Evolutionary conservation across 148 eudicot species (phyloP), one percentile per base, ranked within the genome.

Genomic region (Spergularia bocconei): DNA sequence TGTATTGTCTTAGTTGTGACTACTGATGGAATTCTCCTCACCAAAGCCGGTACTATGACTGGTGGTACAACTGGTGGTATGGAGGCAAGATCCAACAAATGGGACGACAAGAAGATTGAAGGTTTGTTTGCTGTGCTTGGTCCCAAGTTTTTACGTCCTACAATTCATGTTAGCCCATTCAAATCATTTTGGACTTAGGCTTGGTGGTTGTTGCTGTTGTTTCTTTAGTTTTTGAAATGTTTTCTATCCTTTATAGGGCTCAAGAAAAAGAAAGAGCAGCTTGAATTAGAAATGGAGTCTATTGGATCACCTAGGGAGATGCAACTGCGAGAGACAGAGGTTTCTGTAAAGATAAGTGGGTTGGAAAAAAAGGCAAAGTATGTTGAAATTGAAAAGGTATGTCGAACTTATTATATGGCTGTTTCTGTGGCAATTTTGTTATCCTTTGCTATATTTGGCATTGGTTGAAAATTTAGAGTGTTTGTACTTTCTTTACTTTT

Each of bases 1-100:
- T 33, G 17, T 63, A 23, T 23, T 71, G 58, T 78, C 73, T 72
- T 79, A 96, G 99, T 96, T 86, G 99, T 96, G 56, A 96, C 98
- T 65, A 84, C 77, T 81, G 96, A 92, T 88, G 99, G 99, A 74
- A 92, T 85, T 57, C 85, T 96, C 72, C 85, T 96, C 77, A 87
- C 99, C 8, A 96, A 96, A 83, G 75, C 99, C 78, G 99, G 99
- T 67, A 96, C 98, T 74, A 96, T 96, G 98, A 96, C 99, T 84
- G 99, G 99, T 78, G 99, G 99, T 57, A 92, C 97, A 33, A 92
- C 97, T 85, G 97, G 98, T 70, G 99, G 99, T 73, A 92, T 92
- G 88, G 99, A 96, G 85, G 99, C 99, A 72, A 90, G 93, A 73
- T 92, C 98, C 39, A 93, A 96, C 81, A 96, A 91, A 84, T 96